A percentile compares a stretch with the other conserved stretches of the same genome.
phyloP scores from a whole-genome alignment of 2,329 filamentous ascomycete genomes.

The Incumbomyces lentus region DNA sequence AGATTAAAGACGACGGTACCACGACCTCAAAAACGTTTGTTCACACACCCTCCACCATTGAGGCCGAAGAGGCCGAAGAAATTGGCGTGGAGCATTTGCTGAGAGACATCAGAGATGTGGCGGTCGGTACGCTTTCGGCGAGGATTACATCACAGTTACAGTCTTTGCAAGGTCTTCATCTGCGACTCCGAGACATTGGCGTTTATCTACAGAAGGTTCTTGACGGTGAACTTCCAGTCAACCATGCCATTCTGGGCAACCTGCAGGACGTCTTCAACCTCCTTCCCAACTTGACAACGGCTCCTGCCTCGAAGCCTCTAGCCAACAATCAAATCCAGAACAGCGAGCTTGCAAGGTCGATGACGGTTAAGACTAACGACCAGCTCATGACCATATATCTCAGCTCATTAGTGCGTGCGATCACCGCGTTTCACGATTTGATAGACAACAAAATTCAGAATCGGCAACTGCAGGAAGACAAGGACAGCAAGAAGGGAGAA shows the following conservation, averaged over 20 bases:
- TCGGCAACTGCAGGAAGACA: constrained; percentile 90
- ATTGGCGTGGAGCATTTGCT: constrained; percentile 97
- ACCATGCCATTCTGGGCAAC: constrained; percentile 93
- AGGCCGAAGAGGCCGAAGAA: constrained; percentile 97
- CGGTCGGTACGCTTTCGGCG: constrained; percentile 90
- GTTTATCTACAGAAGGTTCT: constrained; percentile 93
- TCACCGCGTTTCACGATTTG: constrained; percentile 96
- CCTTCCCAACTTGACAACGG: constrained; percentile 85
- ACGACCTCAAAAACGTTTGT: constrained; percentile 96
- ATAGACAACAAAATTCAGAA: constrained; percentile 99
- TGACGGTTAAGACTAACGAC: constrained; percentile 99
- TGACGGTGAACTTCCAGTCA: constrained; percentile 83
- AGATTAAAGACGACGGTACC: constrained; percentile 99
- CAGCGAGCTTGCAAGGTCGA: constrained; percentile 82
- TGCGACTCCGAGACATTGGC: constrained; percentile 89
- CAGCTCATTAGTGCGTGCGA: constrained; percentile 89
- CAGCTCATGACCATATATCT: constrained; percentile 98
- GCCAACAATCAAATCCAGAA: constrained; percentile 51
- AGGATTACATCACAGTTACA: constrained; percentile 96
- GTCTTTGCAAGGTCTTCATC: constrained; percentile 88
- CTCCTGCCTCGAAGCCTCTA: constrained; percentile 50
- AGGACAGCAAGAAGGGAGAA: constrained; percentile 68
- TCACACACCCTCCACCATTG: constrained; percentile 95
- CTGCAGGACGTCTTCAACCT: constrained; percentile 99
- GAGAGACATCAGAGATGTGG: constrained; percentile 94